phyloP scores from a whole-genome alignment of 2,329 filamentous ascomycete genomes.

The Hypoxylon sp. region DNA sequence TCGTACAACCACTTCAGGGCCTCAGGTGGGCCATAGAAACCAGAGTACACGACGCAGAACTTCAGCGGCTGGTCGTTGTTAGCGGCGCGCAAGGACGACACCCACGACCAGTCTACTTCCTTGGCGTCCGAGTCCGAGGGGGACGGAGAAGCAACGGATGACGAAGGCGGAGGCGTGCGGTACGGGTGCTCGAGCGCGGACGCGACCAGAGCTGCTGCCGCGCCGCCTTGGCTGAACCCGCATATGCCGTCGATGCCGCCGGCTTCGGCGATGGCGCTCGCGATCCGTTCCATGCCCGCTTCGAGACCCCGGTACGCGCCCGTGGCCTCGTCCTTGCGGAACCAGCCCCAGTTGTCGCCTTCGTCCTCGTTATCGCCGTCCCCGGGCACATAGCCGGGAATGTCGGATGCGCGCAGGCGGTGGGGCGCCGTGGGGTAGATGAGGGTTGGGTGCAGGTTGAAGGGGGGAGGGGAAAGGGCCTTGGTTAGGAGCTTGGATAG shows the following conservation, averaged over 20 bases:
- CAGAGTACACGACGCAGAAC: constrained; percentile 77
- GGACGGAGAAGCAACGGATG: constrained; percentile 34
- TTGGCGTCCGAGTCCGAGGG: neutral
- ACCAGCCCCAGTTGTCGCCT: constrained; percentile 87
- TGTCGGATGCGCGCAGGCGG: constrained; percentile 74
- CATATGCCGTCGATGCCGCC: constrained; percentile 83
- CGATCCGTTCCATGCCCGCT: constrained; percentile 76
- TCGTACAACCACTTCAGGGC: constrained; percentile 54
- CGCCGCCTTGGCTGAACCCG: constrained; percentile 87
- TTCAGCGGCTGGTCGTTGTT: constrained; percentile 63
- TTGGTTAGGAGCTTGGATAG: constrained; percentile 86
- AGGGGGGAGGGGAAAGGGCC: constrained; percentile 72
- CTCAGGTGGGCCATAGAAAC: constrained; percentile 70
- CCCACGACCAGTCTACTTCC: constrained; percentile 59
- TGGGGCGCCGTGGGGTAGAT: constrained; percentile 79
- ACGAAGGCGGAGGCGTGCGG: constrained; percentile 30
- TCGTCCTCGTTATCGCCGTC: constrained; percentile 63
- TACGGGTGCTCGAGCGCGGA: constrained; percentile 74
- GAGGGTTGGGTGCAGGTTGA: constrained; percentile 68
- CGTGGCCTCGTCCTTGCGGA: constrained; percentile 76
- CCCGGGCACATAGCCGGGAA: constrained; percentile 75
- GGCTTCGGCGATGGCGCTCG: constrained; percentile 71
- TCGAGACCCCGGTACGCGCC: constrained; percentile 78
- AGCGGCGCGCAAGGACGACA: constrained; percentile 62
- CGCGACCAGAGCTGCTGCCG: constrained; percentile 79